phyloP scores from a whole-genome alignment of 2,329 filamentous ascomycete species.

The Zelopaecilomyces penicillatus region DNA sequence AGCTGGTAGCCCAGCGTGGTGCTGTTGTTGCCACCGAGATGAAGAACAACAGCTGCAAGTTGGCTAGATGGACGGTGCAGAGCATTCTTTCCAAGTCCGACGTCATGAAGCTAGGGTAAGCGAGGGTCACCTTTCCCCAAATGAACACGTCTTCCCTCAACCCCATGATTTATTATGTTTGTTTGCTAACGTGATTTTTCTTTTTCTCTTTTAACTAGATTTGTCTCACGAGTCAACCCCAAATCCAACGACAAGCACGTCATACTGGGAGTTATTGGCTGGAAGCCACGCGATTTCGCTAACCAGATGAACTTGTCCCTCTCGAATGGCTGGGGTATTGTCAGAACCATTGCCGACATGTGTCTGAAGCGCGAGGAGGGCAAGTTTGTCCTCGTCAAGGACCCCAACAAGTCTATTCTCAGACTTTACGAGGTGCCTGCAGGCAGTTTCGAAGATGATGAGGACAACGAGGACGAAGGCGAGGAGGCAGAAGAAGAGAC shows the following conservation, averaged over 20 bases:
- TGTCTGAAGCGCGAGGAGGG: constrained; percentile 68
- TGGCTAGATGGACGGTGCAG: constrained; percentile 95
- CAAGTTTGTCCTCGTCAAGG: constrained; percentile 77
- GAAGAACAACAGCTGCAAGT: constrained; percentile 99
- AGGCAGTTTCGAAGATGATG: constrained; percentile 84
- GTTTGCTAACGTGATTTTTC: constrained; percentile 9
- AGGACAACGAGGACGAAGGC: constrained; percentile 55
- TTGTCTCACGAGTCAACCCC: constrained; percentile 89
- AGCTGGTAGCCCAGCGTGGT: constrained; percentile 89
- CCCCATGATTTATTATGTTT: neutral
- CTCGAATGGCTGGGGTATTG: constrained; percentile 97
- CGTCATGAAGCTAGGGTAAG: constrained; percentile 93
- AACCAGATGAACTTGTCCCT: constrained; percentile 96
- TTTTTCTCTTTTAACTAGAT: constrained; percentile 42
- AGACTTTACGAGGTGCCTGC: constrained; percentile 85
- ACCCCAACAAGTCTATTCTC: constrained; percentile 94
- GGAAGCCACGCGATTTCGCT: constrained; percentile 96
- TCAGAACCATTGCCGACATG: constrained; percentile 96
- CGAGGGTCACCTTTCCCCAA: constrained; percentile 13
- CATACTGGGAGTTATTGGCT: constrained; percentile 88
- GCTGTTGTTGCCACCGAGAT: constrained; percentile 98
- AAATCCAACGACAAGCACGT: constrained; percentile 91
- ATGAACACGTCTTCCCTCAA: neutral
- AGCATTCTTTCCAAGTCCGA: constrained; percentile 96
- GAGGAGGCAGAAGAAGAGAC: constrained; percentile 38